These are phyloP conservation scores for Globisporangium iwayamae DNA, from an alignment of 352 stramenopile species.

Conservation along the genomic window DNA sequence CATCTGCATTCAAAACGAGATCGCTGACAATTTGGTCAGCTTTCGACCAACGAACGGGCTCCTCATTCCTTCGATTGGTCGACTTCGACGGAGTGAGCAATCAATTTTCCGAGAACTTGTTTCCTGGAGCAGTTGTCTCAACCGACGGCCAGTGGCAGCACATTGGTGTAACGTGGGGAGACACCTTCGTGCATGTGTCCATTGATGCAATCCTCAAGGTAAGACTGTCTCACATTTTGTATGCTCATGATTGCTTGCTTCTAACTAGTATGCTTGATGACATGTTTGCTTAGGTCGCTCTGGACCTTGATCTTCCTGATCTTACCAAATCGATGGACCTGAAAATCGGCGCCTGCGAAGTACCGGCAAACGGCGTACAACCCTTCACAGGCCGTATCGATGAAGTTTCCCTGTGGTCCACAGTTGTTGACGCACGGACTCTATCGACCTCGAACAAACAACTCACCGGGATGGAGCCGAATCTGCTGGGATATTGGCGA, in stretches of 20 bases:
- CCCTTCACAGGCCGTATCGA: slow-evolving; percentile 29
- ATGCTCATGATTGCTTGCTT: neutral
- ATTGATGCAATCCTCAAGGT: slow-evolving; percentile 8
- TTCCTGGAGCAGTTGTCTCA: neutral
- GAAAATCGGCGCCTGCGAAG: slow-evolving; percentile 18
- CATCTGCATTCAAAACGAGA: neutral
- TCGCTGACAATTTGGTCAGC: slow-evolving; percentile 16
- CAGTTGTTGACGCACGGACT: neutral
- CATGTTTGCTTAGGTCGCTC: neutral
- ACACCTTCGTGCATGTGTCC: neutral
- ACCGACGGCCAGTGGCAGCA: slow-evolving; percentile 13
- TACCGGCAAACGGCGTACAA: neutral
- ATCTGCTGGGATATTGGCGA: slow-evolving; percentile 28
- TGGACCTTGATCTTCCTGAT: slow-evolving; percentile 5
- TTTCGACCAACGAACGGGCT: slow-evolving; percentile 2
- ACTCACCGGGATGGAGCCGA: slow-evolving; percentile 20
- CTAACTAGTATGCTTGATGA: neutral
- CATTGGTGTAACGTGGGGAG: slow-evolving; percentile 8
- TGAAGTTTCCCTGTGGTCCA: slow-evolving; percentile 31
- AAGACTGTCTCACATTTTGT: neutral
- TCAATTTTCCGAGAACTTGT: neutral
- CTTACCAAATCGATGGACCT: slow-evolving; percentile 8
- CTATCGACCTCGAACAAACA: slow-evolving; percentile 6
- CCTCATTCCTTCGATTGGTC: slow-evolving; percentile 6
- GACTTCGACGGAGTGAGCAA: neutral